Conservation (phyloP, 208 protist genomes). For the Leptomonas seymouri region DNA sequence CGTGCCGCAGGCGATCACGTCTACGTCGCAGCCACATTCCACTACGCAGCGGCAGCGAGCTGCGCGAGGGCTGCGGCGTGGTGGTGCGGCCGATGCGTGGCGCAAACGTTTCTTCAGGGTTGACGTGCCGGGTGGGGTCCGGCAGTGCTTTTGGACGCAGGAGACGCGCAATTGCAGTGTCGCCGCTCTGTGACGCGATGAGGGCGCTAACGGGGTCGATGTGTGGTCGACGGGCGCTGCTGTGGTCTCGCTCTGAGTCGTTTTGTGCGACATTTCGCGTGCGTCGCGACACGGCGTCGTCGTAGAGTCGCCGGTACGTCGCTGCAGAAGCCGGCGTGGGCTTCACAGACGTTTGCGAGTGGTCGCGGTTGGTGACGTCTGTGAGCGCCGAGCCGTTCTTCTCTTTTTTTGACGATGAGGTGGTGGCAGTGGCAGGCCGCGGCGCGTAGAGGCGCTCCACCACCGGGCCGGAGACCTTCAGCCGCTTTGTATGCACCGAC, state of each 20-base stretch:
- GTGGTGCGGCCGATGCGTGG: conserved; percentile 23
- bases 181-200: conserved; percentile 41
- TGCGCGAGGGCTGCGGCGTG: neutral
- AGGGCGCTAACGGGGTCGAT: conserved; percentile 49
- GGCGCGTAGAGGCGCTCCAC: conserved; percentile 51
- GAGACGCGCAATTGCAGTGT: conserved; percentile 44
- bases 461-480: conserved; percentile 12
- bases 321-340: neutral
- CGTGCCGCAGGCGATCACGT: conserved; percentile 23
- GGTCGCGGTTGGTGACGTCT: conserved; percentile 20
- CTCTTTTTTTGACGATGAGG: neutral
- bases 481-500: conserved; percentile 23
- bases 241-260: neutral
- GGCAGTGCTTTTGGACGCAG: conserved; percentile 14
- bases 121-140: neutral
- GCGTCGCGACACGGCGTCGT: conserved; percentile 21
- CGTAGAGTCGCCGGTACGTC: conserved; percentile 29
- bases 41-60: conserved; percentile 13
- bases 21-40: conserved; percentile 31
- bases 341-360: neutral
- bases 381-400: neutral
- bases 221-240: conserved; percentile 37
- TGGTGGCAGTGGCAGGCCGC: neutral
- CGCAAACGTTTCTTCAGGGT: conserved; percentile 30
- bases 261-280: conserved; percentile 10